Percentiles rank a stretch among this genome's conserved stretches.
These are phyloP conservation scores for Perkinsela sp. DNA, from an alignment of 208 protist species.

Conservation along the genomic window DNA sequence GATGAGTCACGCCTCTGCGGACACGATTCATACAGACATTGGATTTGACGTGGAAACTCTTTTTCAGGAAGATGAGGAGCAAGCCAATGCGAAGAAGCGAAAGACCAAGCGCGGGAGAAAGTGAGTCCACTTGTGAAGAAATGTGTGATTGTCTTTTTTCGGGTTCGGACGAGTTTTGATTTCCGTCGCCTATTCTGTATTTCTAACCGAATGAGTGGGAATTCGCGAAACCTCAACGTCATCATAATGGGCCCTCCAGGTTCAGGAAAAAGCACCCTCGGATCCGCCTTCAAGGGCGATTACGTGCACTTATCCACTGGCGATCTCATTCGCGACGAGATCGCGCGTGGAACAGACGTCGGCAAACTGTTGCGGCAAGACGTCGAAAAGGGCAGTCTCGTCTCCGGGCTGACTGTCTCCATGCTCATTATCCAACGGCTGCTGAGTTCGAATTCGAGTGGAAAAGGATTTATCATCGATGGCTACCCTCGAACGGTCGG, in stretches of 20 bases:
- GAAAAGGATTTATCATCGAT: slow-evolving; percentile 61
- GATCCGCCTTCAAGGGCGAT: slow-evolving; percentile 28
- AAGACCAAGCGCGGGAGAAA: neutral
- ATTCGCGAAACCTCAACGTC: slow-evolving; percentile 9
- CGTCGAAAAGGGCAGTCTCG: slow-evolving; percentile 21
- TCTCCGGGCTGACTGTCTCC: slow-evolving; percentile 23
- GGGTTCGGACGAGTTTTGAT: too few species aligned
- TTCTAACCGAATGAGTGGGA: neutral
- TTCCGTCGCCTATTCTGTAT: too few species aligned
- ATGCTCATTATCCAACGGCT: slow-evolving; percentile 18
- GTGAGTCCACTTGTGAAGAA: too few species aligned
- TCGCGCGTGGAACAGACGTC: slow-evolving; percentile 17
- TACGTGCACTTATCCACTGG: slow-evolving; percentile 51
- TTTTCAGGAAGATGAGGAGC: neutral
- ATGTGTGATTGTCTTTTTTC: too few species aligned
- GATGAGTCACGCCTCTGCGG: neutral
- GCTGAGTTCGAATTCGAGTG: slow-evolving; percentile 19
- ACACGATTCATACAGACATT: neutral
- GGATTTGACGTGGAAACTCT: neutral
- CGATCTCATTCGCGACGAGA: slow-evolving; percentile 18
- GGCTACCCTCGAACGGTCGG: slow-evolving; percentile 34
- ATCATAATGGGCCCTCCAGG: slow-evolving; percentile 36
- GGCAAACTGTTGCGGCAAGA: slow-evolving; percentile 22
- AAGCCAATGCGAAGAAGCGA: neutral
- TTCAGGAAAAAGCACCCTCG: slow-evolving; percentile 33